Evolutionary conservation across 805 yeast species (phyloP).

Genomic region (Wilhelminamyces savonicus): DNA sequence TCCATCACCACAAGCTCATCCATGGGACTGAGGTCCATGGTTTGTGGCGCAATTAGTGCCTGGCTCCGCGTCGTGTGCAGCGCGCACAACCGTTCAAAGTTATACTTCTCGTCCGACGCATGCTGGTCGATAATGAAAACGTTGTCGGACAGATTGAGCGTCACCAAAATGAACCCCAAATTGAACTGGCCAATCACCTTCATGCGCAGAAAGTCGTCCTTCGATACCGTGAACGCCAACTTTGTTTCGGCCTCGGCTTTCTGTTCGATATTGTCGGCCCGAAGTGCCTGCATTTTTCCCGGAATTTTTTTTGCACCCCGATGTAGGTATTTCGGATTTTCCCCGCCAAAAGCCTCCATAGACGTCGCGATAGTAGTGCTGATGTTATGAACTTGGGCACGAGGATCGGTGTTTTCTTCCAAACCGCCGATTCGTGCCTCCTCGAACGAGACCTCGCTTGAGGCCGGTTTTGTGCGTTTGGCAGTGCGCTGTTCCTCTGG

Average conservation of each 20-base stretch:
- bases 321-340: too few relatives aligned
- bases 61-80: slow-evolving; percentile 54
- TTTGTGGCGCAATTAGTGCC: slow-evolving; percentile 51
- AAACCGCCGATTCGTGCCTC: too few relatives aligned
- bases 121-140: slow-evolving; percentile 93
- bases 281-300: too few relatives aligned
- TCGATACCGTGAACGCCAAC: slow-evolving; percentile 56
- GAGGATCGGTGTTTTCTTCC: too few relatives aligned
- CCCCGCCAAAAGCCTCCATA: too few relatives aligned
- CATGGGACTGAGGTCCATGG: slow-evolving; percentile 65
- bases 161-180: slow-evolving; percentile 84
- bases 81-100: slow-evolving; percentile 59
- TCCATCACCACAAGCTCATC: slow-evolving; percentile 74
- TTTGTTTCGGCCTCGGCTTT: slow-evolving; percentile 49
- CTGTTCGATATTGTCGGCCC: slow-evolving; percentile 40
- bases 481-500: too few relatives aligned
- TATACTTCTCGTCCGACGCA: slow-evolving; percentile 93
- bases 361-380: too few relatives aligned
- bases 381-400: too few relatives aligned
- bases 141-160: slow-evolving; percentile 42
- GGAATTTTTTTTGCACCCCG: too few relatives aligned
- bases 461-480: too few relatives aligned
- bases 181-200: slow-evolving; percentile 88
- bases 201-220: slow-evolving; percentile 72
- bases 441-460: too few relatives aligned